phyloP scores from a whole-genome alignment of 768 basidiomycete genomes.

The Collybiopsis confluens region DNA sequence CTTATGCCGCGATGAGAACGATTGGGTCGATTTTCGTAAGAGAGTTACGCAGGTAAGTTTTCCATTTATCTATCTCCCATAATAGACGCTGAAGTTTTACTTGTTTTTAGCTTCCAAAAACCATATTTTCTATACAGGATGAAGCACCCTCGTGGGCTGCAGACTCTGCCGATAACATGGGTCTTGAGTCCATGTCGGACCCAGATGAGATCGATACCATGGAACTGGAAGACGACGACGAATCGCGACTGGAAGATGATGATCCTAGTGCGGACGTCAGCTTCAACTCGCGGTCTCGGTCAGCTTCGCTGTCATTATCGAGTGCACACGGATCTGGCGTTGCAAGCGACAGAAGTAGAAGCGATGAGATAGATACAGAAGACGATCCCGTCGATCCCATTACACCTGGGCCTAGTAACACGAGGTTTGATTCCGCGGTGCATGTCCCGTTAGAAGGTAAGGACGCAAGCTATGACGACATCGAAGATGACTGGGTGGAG shows the following conservation, averaged over 20 bases:
- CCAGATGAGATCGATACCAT: constrained; percentile 60
- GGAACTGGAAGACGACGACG: constrained; percentile 32
- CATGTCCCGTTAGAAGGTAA: constrained; percentile 16
- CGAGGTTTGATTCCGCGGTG: constrained; percentile 25
- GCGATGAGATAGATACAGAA: constrained; percentile 63
- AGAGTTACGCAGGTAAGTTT: constrained; percentile 67
- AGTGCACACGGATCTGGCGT: constrained; percentile 23
- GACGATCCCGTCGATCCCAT: constrained; percentile 70
- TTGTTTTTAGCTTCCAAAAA: constrained; percentile 45
- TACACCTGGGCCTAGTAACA: constrained; percentile 54
- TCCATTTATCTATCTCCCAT: constrained; percentile 8
- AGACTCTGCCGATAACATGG: constrained; percentile 73
- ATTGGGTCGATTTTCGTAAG: constrained; percentile 79
- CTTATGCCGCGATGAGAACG: constrained; percentile 73
- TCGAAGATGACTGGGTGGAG: constrained; percentile 67
- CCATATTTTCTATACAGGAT: constrained; percentile 84
- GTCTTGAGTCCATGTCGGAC: constrained; percentile 80
- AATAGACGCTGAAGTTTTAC: background rate
- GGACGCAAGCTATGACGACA: constrained; percentile 29
- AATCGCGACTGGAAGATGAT: constrained; percentile 14
- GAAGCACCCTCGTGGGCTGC: constrained; percentile 83
- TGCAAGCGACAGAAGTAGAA: constrained; percentile 33
- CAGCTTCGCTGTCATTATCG: constrained; percentile 36
- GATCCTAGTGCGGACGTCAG: constrained; percentile 31
- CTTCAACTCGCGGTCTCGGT: constrained; percentile 48